Base-by-base conservation (phyloP, 2,329 filamentous ascomycete genomes). In the Epicoccum sorghinum region DNA sequence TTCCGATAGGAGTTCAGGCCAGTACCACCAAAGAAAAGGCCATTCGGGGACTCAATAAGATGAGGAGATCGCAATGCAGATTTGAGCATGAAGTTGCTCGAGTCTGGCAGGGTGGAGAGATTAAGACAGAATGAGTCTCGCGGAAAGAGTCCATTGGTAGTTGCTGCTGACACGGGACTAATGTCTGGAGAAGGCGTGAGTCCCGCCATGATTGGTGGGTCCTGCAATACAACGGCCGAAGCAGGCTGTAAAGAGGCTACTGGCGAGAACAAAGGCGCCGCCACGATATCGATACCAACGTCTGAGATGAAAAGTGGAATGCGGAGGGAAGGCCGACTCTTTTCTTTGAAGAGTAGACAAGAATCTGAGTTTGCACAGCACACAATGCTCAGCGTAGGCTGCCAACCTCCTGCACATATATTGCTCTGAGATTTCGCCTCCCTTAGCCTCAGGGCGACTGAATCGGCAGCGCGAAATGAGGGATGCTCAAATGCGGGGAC, bases 101-200 rank as follows among this genome's bases (percentile, higher is more conserved):
- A 56, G 57, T 75, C 72, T 52, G 73, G 71, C 50, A 76, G 47
- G 59, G 70, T 65, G 61, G 69, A 72, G 51, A 75, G 70, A 62
- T 71, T 73, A 65, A 76, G 74, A 65, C 68, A 73, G 63, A 75
- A 75, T 38, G 71, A 71, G 58, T 76, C 73, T 57, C 63, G 67
- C 58, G 70, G 69, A 45, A 73, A 74, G 18, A 66, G 70, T 52
- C 70, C 67, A 70, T 73, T 74, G 67, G 70, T 72, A 47, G 71
- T 73, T 50, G 71, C 71, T 64, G 73, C 73, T 73, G 73, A 76
- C 71, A 75, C 67, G 66, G 74, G 74, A 72, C 73, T 75, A 69
- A 75, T 69, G 58, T 76, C 73, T 73, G 74, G 72, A 64, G 73
- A 75, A 55, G 72, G 74, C 58, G 73, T 74, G 47, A 74, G 66